Evolutionary conservation across 176 grass and related monocot species (phyloP).

Genomic region (Saccharum spontaneum): DNA sequence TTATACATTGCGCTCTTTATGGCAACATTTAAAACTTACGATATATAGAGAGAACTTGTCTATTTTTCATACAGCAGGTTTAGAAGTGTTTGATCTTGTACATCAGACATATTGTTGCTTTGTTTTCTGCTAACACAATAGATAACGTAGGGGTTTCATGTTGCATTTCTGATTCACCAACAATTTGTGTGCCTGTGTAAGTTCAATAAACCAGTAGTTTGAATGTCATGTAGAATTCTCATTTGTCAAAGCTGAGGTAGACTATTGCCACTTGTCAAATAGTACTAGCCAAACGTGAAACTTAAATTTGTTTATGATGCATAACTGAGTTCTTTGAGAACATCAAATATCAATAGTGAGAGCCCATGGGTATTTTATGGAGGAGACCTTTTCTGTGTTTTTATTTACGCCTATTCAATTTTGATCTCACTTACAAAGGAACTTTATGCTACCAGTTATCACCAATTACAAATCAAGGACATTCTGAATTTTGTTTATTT

Average conservation of each 20-base stretch:
- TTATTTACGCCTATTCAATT: background rate
- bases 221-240: background rate
- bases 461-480: background rate
- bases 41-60: background rate
- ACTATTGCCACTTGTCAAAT: background rate
- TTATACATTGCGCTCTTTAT: background rate
- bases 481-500: background rate
- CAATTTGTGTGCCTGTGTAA: background rate
- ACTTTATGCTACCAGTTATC: background rate
- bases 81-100: background rate
- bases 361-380: background rate
- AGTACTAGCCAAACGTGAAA: background rate
- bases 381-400: background rate
- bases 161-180: background rate
- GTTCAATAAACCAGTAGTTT: background rate
- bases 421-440: background rate
- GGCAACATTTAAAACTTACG: background rate
- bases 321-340: background rate
- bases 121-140: background rate
- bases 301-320: background rate
- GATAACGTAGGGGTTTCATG: background rate
- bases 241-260: background rate
- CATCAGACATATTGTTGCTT: background rate
- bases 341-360: background rate
- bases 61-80: background rate